phyloP scores from a whole-genome alignment of 2,329 filamentous ascomycete species.

The Bipolaris oryzae region DNA sequence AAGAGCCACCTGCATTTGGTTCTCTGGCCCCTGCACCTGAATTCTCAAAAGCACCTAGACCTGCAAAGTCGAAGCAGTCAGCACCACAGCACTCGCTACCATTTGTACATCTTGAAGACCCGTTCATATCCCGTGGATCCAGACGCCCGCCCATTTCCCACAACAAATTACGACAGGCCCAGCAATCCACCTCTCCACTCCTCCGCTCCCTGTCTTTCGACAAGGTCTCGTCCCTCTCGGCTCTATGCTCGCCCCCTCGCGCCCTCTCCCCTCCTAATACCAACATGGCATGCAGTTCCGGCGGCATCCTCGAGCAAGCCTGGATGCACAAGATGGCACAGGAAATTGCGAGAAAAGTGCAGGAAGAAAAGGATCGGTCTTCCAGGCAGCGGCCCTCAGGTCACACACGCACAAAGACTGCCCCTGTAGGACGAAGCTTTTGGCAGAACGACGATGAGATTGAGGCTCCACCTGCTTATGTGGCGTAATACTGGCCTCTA shows the following conservation, averaged over 20 bases:
- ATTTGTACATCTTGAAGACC: constrained; percentile 15
- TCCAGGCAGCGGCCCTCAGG: constrained; percentile 12
- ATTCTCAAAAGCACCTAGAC: constrained; percentile 32
- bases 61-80: constrained; percentile 29
- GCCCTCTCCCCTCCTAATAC: constrained; percentile 30
- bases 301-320: constrained; percentile 74
- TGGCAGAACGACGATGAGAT: constrained; percentile 36
- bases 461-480: constrained; percentile 45
- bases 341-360: constrained; percentile 85
- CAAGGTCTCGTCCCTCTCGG: constrained; percentile 33
- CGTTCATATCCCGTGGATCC: constrained; percentile 21
- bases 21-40: constrained; percentile 36
- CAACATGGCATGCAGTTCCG: constrained; percentile 31
- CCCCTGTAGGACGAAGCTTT: constrained; percentile 21
- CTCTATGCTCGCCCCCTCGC: constrained; percentile 35
- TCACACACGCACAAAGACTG: constrained; percentile 13
- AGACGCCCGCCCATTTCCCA: constrained; percentile 38
- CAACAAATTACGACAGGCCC: constrained; percentile 38
- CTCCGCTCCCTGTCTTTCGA: constrained; percentile 46
- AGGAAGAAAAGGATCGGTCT: constrained; percentile 74
- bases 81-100: constrained; percentile 4
- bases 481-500: constrained; percentile 23
- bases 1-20: constrained; percentile 23
- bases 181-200: constrained; percentile 44
- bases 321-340: constrained; percentile 94